Conservation (phyloP, 768 basidiomycete species). For the Mycena olivaceomarginata region DNA sequence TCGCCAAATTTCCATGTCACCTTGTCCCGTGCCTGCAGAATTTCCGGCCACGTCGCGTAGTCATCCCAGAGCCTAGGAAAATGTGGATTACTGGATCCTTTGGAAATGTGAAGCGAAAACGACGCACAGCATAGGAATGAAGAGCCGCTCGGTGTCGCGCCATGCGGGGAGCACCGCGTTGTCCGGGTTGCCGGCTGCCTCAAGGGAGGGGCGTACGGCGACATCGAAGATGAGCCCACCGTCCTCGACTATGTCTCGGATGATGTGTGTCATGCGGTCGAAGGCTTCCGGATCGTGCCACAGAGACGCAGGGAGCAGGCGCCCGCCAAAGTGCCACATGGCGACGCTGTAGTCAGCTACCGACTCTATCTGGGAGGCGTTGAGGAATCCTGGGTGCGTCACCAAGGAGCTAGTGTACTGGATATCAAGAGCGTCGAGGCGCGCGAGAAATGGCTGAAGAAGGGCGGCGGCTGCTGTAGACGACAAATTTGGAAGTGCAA, state of each 20-base stretch:
- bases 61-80: slow-evolving; percentile 38
- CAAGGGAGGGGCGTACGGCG: slow-evolving; percentile 6
- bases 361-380: background rate
- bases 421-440: slow-evolving; percentile 13
- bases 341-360: slow-evolving; percentile 18
- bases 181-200: slow-evolving; percentile 28
- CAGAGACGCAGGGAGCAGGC: slow-evolving; percentile 18
- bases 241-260: slow-evolving; percentile 27
- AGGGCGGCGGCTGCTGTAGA: background rate
- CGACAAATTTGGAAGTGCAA: background rate
- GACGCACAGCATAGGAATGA: slow-evolving; percentile 32
- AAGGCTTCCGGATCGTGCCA: slow-evolving; percentile 11
- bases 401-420: background rate
- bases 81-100: background rate
- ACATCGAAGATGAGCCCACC: slow-evolving; percentile 19
- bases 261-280: slow-evolving; percentile 2
- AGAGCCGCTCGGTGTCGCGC: slow-evolving; percentile 40
- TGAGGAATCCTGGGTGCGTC: slow-evolving; percentile 14
- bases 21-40: slow-evolving; percentile 28
- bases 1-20: slow-evolving; percentile 31
- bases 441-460: background rate
- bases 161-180: slow-evolving; percentile 45
- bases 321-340: slow-evolving; percentile 28
- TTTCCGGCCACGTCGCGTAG: slow-evolving; percentile 36
- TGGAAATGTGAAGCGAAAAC: background rate